Evolutionary conservation across 208 protist genomes (phyloP).

Genomic region (Leishmania tropica): DNA sequence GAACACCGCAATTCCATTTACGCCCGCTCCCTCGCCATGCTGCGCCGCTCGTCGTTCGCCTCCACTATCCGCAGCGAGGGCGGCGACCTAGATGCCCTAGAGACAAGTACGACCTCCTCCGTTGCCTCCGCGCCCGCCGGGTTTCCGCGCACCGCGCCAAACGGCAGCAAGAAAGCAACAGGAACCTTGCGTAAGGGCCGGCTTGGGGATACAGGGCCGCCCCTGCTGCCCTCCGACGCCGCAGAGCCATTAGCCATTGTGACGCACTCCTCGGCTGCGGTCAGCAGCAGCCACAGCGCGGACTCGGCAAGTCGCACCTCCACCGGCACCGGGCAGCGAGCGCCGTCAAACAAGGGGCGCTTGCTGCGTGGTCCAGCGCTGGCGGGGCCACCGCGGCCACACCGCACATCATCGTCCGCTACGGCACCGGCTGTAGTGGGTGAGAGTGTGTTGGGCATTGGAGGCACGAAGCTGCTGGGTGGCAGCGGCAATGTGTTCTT

Average conservation of each 20-base stretch:
- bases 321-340: slow-evolving; percentile 3
- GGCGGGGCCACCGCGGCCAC: slow-evolving; percentile 6
- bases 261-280: slow-evolving; percentile 4
- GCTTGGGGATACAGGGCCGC: slow-evolving; percentile 18
- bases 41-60: slow-evolving; percentile 44
- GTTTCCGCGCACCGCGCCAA: slow-evolving; percentile 36
- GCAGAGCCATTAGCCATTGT: neutral
- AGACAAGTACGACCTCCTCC: slow-evolving; percentile 26
- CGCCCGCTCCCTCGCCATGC: slow-evolving; percentile 53
- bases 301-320: slow-evolving; percentile 11
- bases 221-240: neutral
- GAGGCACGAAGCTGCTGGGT: slow-evolving; percentile 22
- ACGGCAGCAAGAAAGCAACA: slow-evolving; percentile 37
- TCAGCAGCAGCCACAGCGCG: slow-evolving; percentile 4
- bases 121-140: slow-evolving; percentile 41
- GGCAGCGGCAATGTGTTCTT: slow-evolving; percentile 5
- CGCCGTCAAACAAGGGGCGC: slow-evolving; percentile 13
- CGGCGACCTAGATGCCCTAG: slow-evolving; percentile 12
- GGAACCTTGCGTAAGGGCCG: slow-evolving; percentile 47
- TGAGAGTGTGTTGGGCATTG: slow-evolving; percentile 13
- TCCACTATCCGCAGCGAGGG: slow-evolving; percentile 33
- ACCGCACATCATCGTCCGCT: neutral
- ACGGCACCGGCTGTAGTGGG: neutral
- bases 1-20: slow-evolving; percentile 45
- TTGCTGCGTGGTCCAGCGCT: slow-evolving; percentile 20